These are phyloP conservation scores for Schwanniomyces occidentalis DNA, from an alignment of 805 yeast genomes.

Conservation along the genomic window DNA sequence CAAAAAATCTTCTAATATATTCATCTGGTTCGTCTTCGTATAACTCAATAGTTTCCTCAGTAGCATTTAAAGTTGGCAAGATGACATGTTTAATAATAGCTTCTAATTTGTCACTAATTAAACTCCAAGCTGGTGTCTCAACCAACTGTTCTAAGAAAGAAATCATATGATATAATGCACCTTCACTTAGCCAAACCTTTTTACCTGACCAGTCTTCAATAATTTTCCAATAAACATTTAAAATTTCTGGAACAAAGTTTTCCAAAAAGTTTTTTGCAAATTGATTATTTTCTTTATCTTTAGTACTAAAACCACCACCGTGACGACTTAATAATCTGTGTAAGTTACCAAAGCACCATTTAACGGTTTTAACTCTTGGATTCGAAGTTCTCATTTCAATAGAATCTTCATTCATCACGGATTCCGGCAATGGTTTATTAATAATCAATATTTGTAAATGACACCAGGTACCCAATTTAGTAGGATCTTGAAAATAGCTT, in stretches of 20 bases:
- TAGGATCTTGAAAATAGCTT: slow-evolving; percentile 33
- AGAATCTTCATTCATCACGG: slow-evolving; percentile 31
- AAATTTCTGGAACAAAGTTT: slow-evolving; percentile 43
- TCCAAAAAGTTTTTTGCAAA: slow-evolving; percentile 34
- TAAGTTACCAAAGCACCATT: slow-evolving; percentile 47
- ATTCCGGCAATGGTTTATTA: slow-evolving; percentile 38
- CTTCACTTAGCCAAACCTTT: slow-evolving; percentile 41
- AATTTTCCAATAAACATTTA: slow-evolving; percentile 43
- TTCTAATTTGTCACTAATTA: slow-evolving; percentile 39
- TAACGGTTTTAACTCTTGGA: slow-evolving; percentile 44
- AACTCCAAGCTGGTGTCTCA: slow-evolving; percentile 39
- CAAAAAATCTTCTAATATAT: slow-evolving; percentile 44
- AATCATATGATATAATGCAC: slow-evolving; percentile 42
- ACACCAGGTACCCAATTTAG: slow-evolving; percentile 43
- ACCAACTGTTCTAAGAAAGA: slow-evolving; percentile 43
- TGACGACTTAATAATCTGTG: slow-evolving; percentile 42
- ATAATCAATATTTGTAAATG: slow-evolving; percentile 38
- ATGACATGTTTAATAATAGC: slow-evolving; percentile 42
- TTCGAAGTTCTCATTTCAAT: slow-evolving; percentile 32
- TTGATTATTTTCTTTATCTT: slow-evolving; percentile 23
- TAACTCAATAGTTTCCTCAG: slow-evolving; percentile 38
- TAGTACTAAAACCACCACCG: slow-evolving; percentile 43
- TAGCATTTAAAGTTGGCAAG: slow-evolving; percentile 42
- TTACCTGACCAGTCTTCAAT: slow-evolving; percentile 43
- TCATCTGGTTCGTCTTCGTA: slow-evolving; percentile 49